These are phyloP conservation scores for Rhizoctonia solani DNA, from an alignment of 1,284 basidiomycete species.

Conservation along the genomic window DNA sequence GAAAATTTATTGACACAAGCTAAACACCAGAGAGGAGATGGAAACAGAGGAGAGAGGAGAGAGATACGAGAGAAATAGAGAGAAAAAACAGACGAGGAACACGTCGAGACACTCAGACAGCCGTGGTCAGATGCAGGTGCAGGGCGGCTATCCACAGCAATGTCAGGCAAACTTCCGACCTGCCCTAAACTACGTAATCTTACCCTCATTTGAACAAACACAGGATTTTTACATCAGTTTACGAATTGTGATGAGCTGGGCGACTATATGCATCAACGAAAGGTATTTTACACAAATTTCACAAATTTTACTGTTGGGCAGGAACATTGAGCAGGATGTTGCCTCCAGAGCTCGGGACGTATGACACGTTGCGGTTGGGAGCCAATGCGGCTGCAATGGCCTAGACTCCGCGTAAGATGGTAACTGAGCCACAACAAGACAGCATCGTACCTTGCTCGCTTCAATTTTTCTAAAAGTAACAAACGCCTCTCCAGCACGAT, in stretches of 20 bases:
- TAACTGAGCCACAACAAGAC: not conserved
- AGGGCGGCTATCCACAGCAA: conserved; percentile 17
- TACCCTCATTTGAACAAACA: not conserved
- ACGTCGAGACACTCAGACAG: conserved; percentile 52
- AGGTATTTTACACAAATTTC: not conserved
- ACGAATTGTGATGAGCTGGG: conserved; percentile 8
- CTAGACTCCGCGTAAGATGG: not conserved
- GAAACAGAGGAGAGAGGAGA: conserved; percentile 51
- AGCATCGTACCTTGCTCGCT: conserved; percentile 70
- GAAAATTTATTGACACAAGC: conserved; percentile 33
- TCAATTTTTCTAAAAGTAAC: conserved; percentile 96
- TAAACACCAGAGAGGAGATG: conserved; percentile 37
- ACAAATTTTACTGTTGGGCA: conserved; percentile 34
- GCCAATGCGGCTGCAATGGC: conserved; percentile 87
- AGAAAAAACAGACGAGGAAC: conserved; percentile 52
- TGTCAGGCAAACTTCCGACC: conserved; percentile 24
- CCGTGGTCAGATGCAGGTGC: conserved; percentile 50
- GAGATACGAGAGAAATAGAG: conserved; percentile 47
- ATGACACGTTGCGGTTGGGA: conserved; percentile 81
- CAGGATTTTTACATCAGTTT: conserved; percentile 17
- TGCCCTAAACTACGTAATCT: conserved; percentile 20
- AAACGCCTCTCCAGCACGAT: conserved; percentile 94
- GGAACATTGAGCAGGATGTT: conserved; percentile 85
- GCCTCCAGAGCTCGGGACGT: conserved; percentile 78
- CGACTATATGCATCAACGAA: not conserved